Conservation (phyloP, 306 rosid genomes). For the Rubus idaeus region DNA sequence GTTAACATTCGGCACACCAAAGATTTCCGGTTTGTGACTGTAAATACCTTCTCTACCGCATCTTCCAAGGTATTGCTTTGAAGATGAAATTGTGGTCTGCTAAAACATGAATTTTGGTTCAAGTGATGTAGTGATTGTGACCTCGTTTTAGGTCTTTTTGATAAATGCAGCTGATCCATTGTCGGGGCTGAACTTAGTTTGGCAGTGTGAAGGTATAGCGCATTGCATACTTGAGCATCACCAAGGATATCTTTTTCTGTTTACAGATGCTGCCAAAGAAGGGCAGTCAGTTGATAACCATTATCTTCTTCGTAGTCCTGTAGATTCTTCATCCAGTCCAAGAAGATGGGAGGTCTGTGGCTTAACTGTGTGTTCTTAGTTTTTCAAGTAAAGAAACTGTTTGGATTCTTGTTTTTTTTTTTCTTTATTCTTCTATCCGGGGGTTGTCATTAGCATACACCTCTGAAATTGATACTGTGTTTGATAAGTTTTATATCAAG, state of each 20-base stretch:
- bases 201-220: constrained; percentile 77
- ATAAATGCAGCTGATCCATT: constrained; percentile 92
- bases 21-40: constrained; percentile 78
- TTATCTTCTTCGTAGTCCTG: constrained; percentile 68
- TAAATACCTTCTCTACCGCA: constrained; percentile 55
- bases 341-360: constrained; percentile 86
- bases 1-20: constrained; percentile 69
- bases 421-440: neutral
- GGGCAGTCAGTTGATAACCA: constrained; percentile 63
- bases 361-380: constrained; percentile 8
- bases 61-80: constrained; percentile 71
- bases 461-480: neutral
- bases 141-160: constrained; percentile 77
- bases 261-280: constrained; percentile 78
- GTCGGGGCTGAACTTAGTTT: constrained; percentile 70
- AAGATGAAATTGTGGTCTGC: neutral
- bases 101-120: neutral
- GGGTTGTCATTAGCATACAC: neutral
- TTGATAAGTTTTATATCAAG: neutral
- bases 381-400: neutral
- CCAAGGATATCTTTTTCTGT: constrained; percentile 67
- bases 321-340: constrained; percentile 47
- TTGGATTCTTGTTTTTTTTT: constrained; percentile 2
- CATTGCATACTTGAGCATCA: constrained; percentile 91
- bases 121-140: constrained; percentile 37